These are phyloP conservation scores for Boletus subparvulus DNA, from an alignment of 768 basidiomycete species.

Conservation along the genomic window DNA sequence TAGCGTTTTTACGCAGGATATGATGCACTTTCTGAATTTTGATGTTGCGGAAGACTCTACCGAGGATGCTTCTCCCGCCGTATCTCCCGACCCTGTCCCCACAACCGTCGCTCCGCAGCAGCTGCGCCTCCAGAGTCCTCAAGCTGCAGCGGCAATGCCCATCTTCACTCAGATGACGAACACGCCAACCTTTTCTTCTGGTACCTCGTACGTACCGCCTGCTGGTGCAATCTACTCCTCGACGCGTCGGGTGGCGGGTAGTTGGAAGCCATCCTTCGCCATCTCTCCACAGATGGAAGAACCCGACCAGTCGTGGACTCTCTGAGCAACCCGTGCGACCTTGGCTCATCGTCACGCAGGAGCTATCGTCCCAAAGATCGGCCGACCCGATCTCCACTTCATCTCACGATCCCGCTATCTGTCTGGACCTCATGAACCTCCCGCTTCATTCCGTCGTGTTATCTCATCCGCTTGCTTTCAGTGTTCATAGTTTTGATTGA, in stretches of 20 bases:
- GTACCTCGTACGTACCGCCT: constrained; percentile 49
- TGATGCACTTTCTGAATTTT: constrained; percentile 41
- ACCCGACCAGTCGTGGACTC: constrained; percentile 29
- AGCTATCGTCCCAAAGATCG: neutral
- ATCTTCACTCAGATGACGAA: constrained; percentile 32
- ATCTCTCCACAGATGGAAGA: constrained; percentile 31
- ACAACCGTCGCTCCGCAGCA: constrained; percentile 25
- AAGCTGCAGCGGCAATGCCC: constrained; percentile 18
- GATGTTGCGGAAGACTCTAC: constrained; percentile 19
- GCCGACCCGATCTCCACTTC: constrained; percentile 15
- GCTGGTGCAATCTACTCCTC: constrained; percentile 50
- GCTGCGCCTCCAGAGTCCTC: constrained; percentile 18
- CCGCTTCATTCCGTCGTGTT: constrained; percentile 6
- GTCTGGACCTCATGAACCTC: constrained; percentile 5
- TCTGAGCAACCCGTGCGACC: constrained; percentile 11
- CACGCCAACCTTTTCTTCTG: neutral
- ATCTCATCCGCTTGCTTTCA: constrained; percentile 19
- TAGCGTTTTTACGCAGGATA: constrained; percentile 29
- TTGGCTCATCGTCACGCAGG: neutral
- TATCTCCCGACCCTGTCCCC: neutral
- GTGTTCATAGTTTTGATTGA: constrained; percentile 24
- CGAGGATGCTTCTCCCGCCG: constrained; percentile 2
- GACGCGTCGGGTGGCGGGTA: constrained; percentile 54
- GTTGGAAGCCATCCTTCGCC: constrained; percentile 39
- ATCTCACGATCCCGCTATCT: constrained; percentile 2